Base-by-base conservation (phyloP, 106 monocot species). In the Agapanthus africanus region DNA sequence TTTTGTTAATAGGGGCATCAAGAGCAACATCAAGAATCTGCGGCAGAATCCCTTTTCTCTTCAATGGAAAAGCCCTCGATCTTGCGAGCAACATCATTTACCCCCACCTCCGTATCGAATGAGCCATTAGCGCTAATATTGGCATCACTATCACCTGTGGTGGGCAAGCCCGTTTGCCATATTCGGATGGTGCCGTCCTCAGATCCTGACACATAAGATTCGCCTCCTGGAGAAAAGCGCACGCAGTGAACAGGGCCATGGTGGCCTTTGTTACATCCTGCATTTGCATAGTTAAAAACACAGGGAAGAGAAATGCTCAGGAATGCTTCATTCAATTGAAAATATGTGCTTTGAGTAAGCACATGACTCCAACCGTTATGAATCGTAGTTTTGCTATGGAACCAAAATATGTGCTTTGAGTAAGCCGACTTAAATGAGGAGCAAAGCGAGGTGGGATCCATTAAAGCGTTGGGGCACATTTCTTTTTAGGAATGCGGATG, bases 211-310 rank as follows among this genome's bases (percentile, higher is more conserved):
- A 87, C 86, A 71, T 99, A 99, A 2, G 97, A 99, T 46, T 99
- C 97, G 5, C 97, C 92, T 18, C 77, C 87, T 7, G 97, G 97
- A 34, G 97, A 84, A 59, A 99, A 92, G 27, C 92, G 83, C 4
- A 99, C 89, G 71, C 89, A 99, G 52, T 92, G 97, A 13, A 99
- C 84, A 16, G 97, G 97, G 13, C 97, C 97, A 72, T 99, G 92
- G 40, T 99, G 97, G 7, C 97, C 97, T 76, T 99, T 99, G 79
- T 99, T 99, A 77, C 97, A 99, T 54, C 84, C 97, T 99, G 87
- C 77, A 84, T 38, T 39, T 18, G 31, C 9, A 23, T 22, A 39
- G 30, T 62, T n/a, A 62, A 59, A 59, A 1, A 59, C 31, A 27
- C 8, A n/a, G n/a, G n/a, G n/a, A n/a, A n/a, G n/a, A n/a, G n/a